Evolutionary conservation across 495 filamentous ascomycete species (phyloP).

Genomic region (Barbatosphaeria neglecta): DNA sequence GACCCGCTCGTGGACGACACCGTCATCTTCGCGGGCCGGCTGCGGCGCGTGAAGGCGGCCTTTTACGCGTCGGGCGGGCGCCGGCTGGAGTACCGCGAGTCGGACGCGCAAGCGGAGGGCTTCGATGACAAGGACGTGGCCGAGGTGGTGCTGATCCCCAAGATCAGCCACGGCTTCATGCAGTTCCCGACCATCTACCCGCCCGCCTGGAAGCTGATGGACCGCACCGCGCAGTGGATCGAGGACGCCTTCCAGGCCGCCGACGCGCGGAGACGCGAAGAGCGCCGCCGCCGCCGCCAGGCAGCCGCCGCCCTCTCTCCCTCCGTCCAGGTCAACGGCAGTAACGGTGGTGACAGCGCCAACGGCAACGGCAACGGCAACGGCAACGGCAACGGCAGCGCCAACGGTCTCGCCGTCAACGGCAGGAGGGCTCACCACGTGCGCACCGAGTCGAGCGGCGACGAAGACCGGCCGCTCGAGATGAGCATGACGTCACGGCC

Average conservation of each 20-base stretch:
- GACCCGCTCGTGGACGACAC: slow-evolving; percentile 96
- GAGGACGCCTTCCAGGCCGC: slow-evolving; percentile 50
- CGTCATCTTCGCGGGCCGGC: slow-evolving; percentile 80
- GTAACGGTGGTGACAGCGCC: no score
- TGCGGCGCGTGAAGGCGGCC: slow-evolving; percentile 70
- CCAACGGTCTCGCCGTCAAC: no score
- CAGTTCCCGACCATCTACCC: slow-evolving; percentile 82
- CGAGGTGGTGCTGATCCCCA: slow-evolving; percentile 73
- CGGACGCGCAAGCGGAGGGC: slow-evolving; percentile 14
- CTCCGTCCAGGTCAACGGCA: background rate
- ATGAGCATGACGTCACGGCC: slow-evolving; percentile 47
- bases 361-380: no score
- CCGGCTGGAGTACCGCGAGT: slow-evolving; percentile 18
- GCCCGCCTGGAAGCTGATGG: slow-evolving; percentile 73
- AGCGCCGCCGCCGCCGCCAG: slow-evolving; percentile 4
- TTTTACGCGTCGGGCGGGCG: slow-evolving; percentile 22
- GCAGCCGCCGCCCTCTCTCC: slow-evolving; percentile 1
- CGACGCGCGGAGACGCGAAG: slow-evolving; percentile 24
- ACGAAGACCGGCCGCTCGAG: slow-evolving; percentile 71
- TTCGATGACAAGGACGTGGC: slow-evolving; percentile 71
- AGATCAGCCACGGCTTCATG: slow-evolving; percentile 83
- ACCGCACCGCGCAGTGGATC: slow-evolving; percentile 66
- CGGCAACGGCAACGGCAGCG: no score
- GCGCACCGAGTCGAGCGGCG: slow-evolving; percentile 55
- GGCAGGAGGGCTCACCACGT: slow-evolving; percentile 23